Evolutionary conservation across 2,329 filamentous ascomycete species (phyloP), one percentile per base, ranked within the genome.

Genomic region (Plenodomus lindquistii): DNA sequence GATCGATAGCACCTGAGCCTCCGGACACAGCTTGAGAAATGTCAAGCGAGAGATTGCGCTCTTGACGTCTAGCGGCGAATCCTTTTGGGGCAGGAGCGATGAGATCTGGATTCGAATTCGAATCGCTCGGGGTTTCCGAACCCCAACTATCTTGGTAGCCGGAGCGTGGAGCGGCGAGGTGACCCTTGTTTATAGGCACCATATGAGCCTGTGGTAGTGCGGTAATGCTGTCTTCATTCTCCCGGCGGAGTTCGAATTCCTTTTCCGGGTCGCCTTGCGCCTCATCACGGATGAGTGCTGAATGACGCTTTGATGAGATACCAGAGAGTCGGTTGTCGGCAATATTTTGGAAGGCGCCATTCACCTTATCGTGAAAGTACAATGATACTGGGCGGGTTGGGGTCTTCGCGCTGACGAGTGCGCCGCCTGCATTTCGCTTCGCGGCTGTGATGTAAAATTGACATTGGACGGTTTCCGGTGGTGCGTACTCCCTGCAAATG

Each of bases 371-470:
- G 67, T 95, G 89, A 60, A 96, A 86, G 60, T 86, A 76, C 59
- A 86, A 86, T 61, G 87, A 91, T 46, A 93, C 79, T 2, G 86
- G 87, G 38, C 79, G 73, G 15, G 73, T 75, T 2, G 77, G 77
- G 7, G 76, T 77, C 42, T 76, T 73, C 35, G 63, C 86, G 73
- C 43, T 84, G 78, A 78, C 73, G 16, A 77, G 53, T 36, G 68
- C 48, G 73, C 84, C 66, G 75, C 78, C 69, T 7, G 62, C 57
- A 51, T 67, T 74, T 40, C 86, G 78, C 59, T 88, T 87, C 7
- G 91, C 83, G 1, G 87, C 85, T 0, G 93, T 97, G 58, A 97
- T 89, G 73, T 91, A 97, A 78, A 97, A 97, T 70, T 96, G 92
- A 77, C 92, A 97, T 19, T 89, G 89, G 8, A 97, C 89, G 22